A percentile compares a stretch with the other conserved stretches of the same genome.
phyloP scores from a whole-genome alignment of 345 rosid genomes.

The Syzygium aromaticum region DNA sequence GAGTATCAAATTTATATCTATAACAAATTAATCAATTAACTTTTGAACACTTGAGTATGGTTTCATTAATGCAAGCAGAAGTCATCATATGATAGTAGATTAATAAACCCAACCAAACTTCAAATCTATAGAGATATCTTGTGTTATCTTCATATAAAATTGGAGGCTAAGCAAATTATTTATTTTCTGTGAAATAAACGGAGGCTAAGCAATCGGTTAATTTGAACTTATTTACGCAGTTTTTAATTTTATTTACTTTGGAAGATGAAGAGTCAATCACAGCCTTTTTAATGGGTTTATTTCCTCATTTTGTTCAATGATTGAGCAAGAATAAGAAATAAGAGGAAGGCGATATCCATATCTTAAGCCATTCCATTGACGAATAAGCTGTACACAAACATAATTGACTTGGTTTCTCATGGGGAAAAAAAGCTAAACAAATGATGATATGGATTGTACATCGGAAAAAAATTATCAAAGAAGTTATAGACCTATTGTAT shows the following conservation, averaged over 20 bases:
- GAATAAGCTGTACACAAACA: background rate
- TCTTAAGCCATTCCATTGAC: background rate
- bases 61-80: background rate
- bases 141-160: too few species aligned
- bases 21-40: background rate
- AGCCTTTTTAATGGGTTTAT: background rate
- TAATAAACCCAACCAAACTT: too few species aligned
- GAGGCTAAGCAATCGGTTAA: background rate
- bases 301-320: background rate
- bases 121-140: too few species aligned
- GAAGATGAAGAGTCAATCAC: background rate
- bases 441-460: background rate
- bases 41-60: background rate
- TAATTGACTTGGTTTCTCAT: background rate
- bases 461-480: background rate
- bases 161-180: too few species aligned
- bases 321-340: background rate
- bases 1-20: background rate
- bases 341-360: background rate
- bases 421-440: background rate
- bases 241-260: background rate
- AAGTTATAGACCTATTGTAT: background rate
- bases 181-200: too few species aligned
- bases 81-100: background rate
- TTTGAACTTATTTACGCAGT: background rate